A percentile compares a stretch with the other conserved stretches of the same genome.
Conservation (phyloP, 768 basidiomycete species). For the Amanita rubescens region DNA sequence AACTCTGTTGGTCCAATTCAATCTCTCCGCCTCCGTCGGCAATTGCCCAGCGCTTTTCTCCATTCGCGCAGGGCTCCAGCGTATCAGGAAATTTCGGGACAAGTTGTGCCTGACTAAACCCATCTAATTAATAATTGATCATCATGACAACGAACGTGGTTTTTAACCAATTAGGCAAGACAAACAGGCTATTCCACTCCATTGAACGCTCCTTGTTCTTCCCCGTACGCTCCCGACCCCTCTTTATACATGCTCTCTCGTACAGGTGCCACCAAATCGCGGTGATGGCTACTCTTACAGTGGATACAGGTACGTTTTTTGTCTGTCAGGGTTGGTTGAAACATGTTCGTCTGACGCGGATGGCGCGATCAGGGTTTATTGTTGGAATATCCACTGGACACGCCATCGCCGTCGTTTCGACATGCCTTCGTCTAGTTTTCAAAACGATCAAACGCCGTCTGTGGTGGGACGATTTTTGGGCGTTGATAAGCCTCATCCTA, state of each 20-base stretch:
- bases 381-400: constrained; percentile 1
- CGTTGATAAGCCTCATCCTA: constrained; percentile 5
- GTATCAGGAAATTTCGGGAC: not conserved
- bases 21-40: no score
- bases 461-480: constrained; percentile 14
- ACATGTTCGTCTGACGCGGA: not conserved
- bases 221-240: not conserved
- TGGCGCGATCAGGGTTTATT: not conserved
- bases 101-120: not conserved
- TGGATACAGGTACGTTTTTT: not conserved
- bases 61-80: not conserved
- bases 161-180: no score
- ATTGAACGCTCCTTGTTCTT: not conserved
- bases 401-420: constrained; percentile 7
- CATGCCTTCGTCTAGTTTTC: constrained; percentile 7
- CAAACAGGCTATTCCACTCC: not conserved
- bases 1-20: no score
- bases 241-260: not conserved
- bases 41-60: not conserved
- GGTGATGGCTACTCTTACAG: not conserved
- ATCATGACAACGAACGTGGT: no score
- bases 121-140: no score
- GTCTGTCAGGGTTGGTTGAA: not conserved
- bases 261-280: not conserved
- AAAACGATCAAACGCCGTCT: constrained; percentile 3